Percentiles rank a stretch among this genome's conserved stretches.
These are phyloP conservation scores for Thielaviopsis punctulata DNA, from an alignment of 2,329 filamentous ascomycete genomes.

Conservation along the genomic window DNA sequence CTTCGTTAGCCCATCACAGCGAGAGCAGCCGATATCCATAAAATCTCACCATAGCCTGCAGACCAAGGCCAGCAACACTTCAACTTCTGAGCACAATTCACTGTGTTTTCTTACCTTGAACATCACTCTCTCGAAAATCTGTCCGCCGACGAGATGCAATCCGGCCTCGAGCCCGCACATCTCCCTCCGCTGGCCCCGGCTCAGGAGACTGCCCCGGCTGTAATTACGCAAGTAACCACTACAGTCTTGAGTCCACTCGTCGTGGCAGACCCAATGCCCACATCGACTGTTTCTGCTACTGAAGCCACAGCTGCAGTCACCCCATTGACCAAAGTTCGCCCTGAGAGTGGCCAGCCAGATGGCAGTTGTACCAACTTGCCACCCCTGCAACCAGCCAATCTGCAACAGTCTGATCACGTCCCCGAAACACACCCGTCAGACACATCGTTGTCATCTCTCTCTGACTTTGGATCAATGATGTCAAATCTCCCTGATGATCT, in stretches of 20 bases:
- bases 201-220: not conserved
- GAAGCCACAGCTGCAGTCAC: not conserved
- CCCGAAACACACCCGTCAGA: not conserved
- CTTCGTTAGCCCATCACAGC: not conserved
- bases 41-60: constrained; percentile 1
- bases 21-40: not conserved
- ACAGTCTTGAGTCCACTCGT: not conserved
- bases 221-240: not conserved
- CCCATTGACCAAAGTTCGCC: not conserved
- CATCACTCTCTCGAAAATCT: not conserved
- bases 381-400: not conserved
- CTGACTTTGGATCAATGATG: constrained; percentile 3
- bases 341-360: not conserved
- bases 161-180: not conserved
- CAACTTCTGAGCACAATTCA: not conserved
- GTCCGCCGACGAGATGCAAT: not conserved
- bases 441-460: constrained; percentile 7
- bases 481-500: not conserved
- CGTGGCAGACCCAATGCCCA: not conserved
- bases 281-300: not conserved
- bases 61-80: not conserved
- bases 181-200: not conserved
- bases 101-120: not conserved
- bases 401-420: not conserved
- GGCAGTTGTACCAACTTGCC: not conserved